Percentiles rank a stretch among this genome's conserved stretches.
These are phyloP conservation scores for Curvularia sp. DNA, from an alignment of 2,329 filamentous ascomycete species.

Conservation along the genomic window DNA sequence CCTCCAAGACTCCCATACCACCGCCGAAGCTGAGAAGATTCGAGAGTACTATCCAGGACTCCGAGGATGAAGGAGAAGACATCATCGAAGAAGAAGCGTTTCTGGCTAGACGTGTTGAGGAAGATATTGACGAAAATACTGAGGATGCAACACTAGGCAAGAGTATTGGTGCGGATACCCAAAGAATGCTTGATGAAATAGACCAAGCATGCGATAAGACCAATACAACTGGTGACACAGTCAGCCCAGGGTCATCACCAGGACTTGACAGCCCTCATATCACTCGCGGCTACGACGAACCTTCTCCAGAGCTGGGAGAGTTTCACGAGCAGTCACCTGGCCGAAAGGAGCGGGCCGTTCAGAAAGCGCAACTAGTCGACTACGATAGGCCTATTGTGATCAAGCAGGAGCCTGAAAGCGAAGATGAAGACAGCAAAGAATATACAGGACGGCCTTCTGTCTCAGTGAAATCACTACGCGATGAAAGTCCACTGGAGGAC, in stretches of 20 bases:
- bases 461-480: not conserved
- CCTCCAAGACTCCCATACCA: conserved; percentile 16
- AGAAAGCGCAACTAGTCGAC: not conserved
- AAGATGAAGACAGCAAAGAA: not conserved
- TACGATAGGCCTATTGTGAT: not conserved
- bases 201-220: conserved; percentile 34
- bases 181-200: conserved; percentile 36
- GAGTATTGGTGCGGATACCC: conserved; percentile 34
- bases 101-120: conserved; percentile 9
- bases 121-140: conserved; percentile 1
- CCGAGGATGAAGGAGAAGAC: conserved; percentile 43
- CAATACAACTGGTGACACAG: conserved; percentile 7
- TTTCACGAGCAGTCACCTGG: conserved; percentile 1
- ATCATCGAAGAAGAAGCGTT: conserved; percentile 28
- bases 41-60: conserved; percentile 42
- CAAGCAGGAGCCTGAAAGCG: conserved; percentile 16
- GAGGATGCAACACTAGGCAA: conserved; percentile 5
- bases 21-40: conserved; percentile 34
- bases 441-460: not conserved
- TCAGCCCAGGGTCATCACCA: conserved; percentile 13
- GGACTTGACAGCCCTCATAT: conserved; percentile 8
- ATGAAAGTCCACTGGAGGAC: not conserved
- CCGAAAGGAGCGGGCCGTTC: not conserved
- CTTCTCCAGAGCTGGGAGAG: conserved; percentile 34
- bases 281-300: conserved; percentile 4